phyloP scores from a whole-genome alignment of 2,329 filamentous ascomycete genomes.

The Pseudogymnoascus sp. region DNA sequence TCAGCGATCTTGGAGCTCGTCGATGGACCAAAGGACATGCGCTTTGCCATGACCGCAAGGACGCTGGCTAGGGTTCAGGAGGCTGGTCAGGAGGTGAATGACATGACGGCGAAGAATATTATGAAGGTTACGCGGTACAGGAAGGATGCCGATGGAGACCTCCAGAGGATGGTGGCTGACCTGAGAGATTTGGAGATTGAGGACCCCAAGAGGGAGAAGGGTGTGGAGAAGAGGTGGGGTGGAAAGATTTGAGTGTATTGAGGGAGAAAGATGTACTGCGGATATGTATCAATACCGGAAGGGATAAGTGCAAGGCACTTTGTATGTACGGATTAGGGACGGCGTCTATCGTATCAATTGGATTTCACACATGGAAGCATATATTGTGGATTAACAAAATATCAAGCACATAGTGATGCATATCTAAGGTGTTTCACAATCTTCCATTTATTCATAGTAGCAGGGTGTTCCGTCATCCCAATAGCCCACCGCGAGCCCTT shows the following conservation, averaged over 20 bases:
- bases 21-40: slow-evolving; percentile 87
- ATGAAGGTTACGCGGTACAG: slow-evolving; percentile 75
- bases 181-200: slow-evolving; percentile 30
- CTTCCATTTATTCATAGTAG: slow-evolving; percentile 8
- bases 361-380: neutral
- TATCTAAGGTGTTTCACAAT: neutral
- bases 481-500: neutral
- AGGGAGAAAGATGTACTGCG: neutral
- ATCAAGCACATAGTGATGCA: neutral
- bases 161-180: slow-evolving; percentile 56
- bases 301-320: neutral
- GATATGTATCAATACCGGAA: slow-evolving; percentile 3
- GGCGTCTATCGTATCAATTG: neutral
- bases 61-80: slow-evolving; percentile 59
- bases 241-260: slow-evolving; percentile 14
- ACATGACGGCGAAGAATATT: slow-evolving; percentile 70
- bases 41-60: slow-evolving; percentile 87
- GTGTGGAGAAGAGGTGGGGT: slow-evolving; percentile 28
- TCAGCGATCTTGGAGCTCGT: slow-evolving; percentile 92
- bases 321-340: slow-evolving; percentile 7
- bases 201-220: slow-evolving; percentile 26
- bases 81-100: slow-evolving; percentile 51
- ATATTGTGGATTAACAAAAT: neutral
- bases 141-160: slow-evolving; percentile 52
- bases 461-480: slow-evolving; percentile 3